A percentile compares a stretch with the other conserved stretches of the same genome.
These are phyloP conservation scores for Talaromyces verruculosus DNA, from an alignment of 2,329 filamentous ascomycete genomes.

Conservation along the genomic window DNA sequence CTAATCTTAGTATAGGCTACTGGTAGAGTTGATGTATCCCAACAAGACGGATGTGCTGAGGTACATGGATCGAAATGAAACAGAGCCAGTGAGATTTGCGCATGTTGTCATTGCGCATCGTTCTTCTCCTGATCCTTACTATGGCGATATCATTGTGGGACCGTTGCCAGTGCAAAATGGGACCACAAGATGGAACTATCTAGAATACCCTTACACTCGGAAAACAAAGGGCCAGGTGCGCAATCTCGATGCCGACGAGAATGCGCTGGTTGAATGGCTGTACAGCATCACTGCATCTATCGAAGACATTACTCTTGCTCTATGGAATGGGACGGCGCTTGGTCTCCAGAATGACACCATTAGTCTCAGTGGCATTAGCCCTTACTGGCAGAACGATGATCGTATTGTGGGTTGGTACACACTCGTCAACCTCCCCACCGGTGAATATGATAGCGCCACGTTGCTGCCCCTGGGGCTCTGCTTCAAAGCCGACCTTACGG, in stretches of 20 bases:
- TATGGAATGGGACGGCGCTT: constrained; percentile 10
- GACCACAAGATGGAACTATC: background rate
- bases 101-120: constrained; percentile 13
- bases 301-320: constrained; percentile 10
- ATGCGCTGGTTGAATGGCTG: constrained; percentile 3
- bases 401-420: background rate
- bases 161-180: constrained; percentile 7
- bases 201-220: background rate
- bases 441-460: background rate
- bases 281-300: constrained; percentile 11
- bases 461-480: background rate
- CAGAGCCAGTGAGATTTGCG: background rate
- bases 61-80: constrained; percentile 8
- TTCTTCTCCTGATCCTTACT: constrained; percentile 6
- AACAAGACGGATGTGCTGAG: constrained; percentile 1
- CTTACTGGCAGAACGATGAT: constrained; percentile 4
- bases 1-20: background rate
- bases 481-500: background rate
- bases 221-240: background rate
- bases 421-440: background rate
- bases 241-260: background rate
- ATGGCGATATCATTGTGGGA: constrained; percentile 6
- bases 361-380: constrained; percentile 7
- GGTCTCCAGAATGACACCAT: constrained; percentile 14
- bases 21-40: background rate